These are phyloP conservation scores for Pseudocercospora ulei DNA, from an alignment of 2,329 filamentous ascomycete species.

Conservation along the genomic window DNA sequence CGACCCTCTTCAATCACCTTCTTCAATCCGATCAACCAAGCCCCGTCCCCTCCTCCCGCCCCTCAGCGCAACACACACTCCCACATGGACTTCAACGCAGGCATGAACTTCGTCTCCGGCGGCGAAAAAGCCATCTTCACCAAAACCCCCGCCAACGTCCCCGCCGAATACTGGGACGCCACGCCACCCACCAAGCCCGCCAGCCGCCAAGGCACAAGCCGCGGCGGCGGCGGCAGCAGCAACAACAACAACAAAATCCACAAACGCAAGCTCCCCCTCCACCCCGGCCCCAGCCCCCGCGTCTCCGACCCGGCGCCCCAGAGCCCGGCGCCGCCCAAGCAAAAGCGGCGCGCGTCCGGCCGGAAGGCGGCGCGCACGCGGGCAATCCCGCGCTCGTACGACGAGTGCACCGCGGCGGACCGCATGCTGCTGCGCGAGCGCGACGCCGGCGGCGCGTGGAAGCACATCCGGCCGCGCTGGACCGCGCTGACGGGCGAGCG, in stretches of 20 bases:
- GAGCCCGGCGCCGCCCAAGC: constrained; percentile 4
- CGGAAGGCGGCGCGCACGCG: constrained; percentile 11
- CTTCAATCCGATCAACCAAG: too few species aligned
- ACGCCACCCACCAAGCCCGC: constrained; percentile 4
- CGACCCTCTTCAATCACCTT: not conserved
- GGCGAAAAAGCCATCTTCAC: constrained; percentile 17
- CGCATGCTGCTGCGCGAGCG: constrained; percentile 27
- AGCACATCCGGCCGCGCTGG: constrained; percentile 26
- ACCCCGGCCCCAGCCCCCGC: not conserved
- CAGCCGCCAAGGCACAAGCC: not conserved
- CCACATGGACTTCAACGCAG: constrained; percentile 10
- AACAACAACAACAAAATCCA: constrained; percentile 14
- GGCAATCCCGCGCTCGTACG: constrained; percentile 22
- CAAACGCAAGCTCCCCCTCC: not conserved
- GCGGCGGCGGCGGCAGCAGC: constrained; percentile 7
- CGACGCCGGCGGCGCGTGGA: constrained; percentile 27
- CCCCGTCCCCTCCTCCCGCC: not conserved
- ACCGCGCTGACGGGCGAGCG: constrained; percentile 31
- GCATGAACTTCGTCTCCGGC: constrained; percentile 18
- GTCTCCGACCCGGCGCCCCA: not conserved
- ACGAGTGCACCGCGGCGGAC: constrained; percentile 29
- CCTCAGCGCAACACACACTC: not conserved
- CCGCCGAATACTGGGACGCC: constrained; percentile 14
- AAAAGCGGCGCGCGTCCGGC: constrained; percentile 12
- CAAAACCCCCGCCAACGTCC: constrained; percentile 22